phyloP scores from a whole-genome alignment of 495 filamentous ascomycete species.

The Aspergillus kassunensis region DNA sequence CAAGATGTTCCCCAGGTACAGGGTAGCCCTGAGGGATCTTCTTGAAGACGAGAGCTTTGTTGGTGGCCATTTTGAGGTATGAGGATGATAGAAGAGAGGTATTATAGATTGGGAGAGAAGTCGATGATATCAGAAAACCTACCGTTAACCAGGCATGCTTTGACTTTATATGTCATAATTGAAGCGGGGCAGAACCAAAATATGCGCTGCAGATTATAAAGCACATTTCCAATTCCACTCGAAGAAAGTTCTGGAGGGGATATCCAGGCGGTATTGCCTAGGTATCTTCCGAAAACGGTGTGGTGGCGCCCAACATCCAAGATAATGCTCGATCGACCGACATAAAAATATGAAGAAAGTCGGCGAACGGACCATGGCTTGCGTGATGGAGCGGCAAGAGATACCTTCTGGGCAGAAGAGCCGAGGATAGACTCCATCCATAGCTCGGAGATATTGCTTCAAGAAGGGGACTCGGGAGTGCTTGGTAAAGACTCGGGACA shows the following conservation, averaged over 20 bases:
- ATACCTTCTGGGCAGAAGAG: constrained; percentile 28
- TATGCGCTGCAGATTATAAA: constrained; percentile 12
- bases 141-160: background rate
- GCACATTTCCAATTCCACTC: constrained; percentile 1
- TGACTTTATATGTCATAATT: constrained; percentile 8
- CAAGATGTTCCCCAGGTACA: constrained; percentile 67
- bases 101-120: background rate
- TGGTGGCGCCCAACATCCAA: background rate
- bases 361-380: background rate
- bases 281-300: constrained; percentile 4
- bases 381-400: constrained; percentile 14
- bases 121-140: background rate
- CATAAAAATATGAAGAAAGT: background rate
- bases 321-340: constrained; percentile 5
- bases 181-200: constrained; percentile 10
- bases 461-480: background rate
- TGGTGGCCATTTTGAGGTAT: constrained; percentile 37
- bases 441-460: constrained; percentile 18
- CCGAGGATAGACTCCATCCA: constrained; percentile 17
- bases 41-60: constrained; percentile 82
- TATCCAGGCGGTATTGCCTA: constrained; percentile 5
- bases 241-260: constrained; percentile 12
- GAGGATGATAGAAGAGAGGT: background rate
- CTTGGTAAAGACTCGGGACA: background rate
- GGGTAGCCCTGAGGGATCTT: constrained; percentile 64